phyloP scores from a whole-genome alignment of 2,329 filamentous ascomycete species.

The Fusarium foetens region DNA sequence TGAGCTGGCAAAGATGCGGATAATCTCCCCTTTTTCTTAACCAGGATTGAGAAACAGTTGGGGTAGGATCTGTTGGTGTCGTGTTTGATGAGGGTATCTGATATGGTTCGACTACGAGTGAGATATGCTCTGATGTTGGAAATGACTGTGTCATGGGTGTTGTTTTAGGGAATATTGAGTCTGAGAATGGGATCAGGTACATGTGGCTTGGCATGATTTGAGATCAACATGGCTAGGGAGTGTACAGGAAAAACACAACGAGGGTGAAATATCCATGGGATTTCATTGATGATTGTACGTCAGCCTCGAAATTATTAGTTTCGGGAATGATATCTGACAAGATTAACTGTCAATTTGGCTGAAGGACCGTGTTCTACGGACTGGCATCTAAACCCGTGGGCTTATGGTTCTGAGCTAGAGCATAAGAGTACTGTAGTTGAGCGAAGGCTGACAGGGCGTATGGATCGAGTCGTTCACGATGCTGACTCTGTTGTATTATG shows the following conservation, averaged over 20 bases:
- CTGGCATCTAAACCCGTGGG: background rate
- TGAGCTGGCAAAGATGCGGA: slow-evolving; percentile 5
- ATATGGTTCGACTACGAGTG: slow-evolving; percentile 38
- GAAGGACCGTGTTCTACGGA: background rate
- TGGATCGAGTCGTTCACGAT: background rate
- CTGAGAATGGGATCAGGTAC: background rate
- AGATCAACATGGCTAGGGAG: background rate
- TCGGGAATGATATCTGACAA: background rate
- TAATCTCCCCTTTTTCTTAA: slow-evolving; percentile 6
- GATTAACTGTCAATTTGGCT: background rate
- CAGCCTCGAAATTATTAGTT: background rate
- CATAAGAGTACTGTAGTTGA: background rate
- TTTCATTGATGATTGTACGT: background rate
- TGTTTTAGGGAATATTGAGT: background rate
- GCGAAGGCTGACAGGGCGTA: background rate
- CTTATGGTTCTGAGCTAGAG: background rate
- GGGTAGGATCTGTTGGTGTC: slow-evolving; percentile 34
- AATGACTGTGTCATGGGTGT: slow-evolving; percentile 9
- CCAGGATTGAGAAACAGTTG: slow-evolving; percentile 18
- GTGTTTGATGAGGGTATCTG: slow-evolving; percentile 22
- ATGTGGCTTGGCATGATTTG: background rate
- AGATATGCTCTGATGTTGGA: slow-evolving; percentile 40
- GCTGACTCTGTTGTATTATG: background rate
- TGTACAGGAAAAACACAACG: background rate
- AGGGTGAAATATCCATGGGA: background rate